Base-by-base conservation (phyloP, 805 yeast species). In the Teunomyces atbi region DNA sequence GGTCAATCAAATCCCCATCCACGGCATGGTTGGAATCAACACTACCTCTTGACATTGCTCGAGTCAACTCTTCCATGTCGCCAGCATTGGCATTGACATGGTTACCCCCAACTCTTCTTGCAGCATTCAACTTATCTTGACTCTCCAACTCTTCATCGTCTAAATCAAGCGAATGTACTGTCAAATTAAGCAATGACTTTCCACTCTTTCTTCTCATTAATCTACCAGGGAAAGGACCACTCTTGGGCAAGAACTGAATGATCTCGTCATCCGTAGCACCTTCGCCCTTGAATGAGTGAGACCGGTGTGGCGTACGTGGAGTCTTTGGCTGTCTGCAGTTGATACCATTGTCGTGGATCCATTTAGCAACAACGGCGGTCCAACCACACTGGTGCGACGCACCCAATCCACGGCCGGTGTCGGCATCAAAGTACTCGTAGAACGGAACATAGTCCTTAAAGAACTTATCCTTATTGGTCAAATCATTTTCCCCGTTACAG, bases 351-450 rank as follows among this genome's bases (percentile, higher is more conserved):
- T 91, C 92, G 61, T 87, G 94, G 59, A 91, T 88, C 80, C 90
- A 81, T 67, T 92, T 86, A 36, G 96, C 96, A 44, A 89, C 94
- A 39, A 91, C 75, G 0, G 96, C 91, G 1, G 97, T 90, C 97
- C 97, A 90, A 10, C 97, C 97, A 74, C 90, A 85, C 69, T 90
- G 97, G 71, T 91, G 96, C 44, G 90, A 83, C 1, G 96, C 89
- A 28, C 97, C 97, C 47, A 90, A 69, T 5, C 97, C 97, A 55
- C 96, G 79, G 33, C 97, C 97, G 2, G 94, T 86, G 62, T 90
- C 97, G 54, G 96, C 96, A 59, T 90, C 95, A 62, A 90, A 90
- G 63, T 85, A 90, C 70, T 90, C 97, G 62, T 81, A 86, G 62
- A 88, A 90, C 51, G 86, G 84, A 36, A 88, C 78, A 52, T 79